Evolutionary conservation across 805 yeast species (phyloP).

Genomic region (Kuraishia cidri): DNA sequence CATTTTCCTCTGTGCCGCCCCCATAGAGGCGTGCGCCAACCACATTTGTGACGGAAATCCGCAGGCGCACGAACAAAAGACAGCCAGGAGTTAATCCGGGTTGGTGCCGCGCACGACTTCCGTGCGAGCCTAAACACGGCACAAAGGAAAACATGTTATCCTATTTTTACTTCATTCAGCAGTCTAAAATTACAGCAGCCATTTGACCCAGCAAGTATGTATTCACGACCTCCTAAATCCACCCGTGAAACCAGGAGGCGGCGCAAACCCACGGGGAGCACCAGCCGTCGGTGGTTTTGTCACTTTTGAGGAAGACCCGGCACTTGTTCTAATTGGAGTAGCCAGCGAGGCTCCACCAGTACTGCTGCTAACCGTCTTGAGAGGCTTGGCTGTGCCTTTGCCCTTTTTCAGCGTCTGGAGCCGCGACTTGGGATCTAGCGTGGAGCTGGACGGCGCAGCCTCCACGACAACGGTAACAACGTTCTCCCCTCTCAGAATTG

Average conservation of each 20-base stretch:
- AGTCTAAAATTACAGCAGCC: too few relatives aligned
- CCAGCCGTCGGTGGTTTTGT: conserved; percentile 1
- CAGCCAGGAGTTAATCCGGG: too few relatives aligned
- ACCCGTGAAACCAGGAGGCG: background rate
- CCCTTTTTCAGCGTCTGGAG: conserved; percentile 13
- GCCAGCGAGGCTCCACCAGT: conserved; percentile 1
- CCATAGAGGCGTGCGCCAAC: too few relatives aligned
- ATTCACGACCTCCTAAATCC: too few relatives aligned
- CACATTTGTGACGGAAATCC: too few relatives aligned
- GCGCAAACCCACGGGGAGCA: conserved; percentile 1
- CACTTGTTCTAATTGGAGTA: conserved; percentile 3
- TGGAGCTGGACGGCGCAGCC: conserved; percentile 38
- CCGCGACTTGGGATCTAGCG: conserved; percentile 19
- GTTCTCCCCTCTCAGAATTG: conserved; percentile 83
- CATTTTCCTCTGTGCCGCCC: too few relatives aligned
- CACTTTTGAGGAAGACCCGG: background rate
- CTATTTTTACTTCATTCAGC: too few relatives aligned
- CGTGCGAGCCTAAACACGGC: too few relatives aligned
- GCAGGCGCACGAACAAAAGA: too few relatives aligned
- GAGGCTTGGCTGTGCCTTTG: conserved; percentile 20
- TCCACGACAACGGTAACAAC: conserved; percentile 67
- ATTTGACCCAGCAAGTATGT: too few relatives aligned
- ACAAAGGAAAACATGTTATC: too few relatives aligned
- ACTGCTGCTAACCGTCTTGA: conserved; percentile 4
- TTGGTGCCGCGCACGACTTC: too few relatives aligned